phyloP scores from a whole-genome alignment of 169 alveolate species.

The Ichthyophthirius multifiliis region DNA sequence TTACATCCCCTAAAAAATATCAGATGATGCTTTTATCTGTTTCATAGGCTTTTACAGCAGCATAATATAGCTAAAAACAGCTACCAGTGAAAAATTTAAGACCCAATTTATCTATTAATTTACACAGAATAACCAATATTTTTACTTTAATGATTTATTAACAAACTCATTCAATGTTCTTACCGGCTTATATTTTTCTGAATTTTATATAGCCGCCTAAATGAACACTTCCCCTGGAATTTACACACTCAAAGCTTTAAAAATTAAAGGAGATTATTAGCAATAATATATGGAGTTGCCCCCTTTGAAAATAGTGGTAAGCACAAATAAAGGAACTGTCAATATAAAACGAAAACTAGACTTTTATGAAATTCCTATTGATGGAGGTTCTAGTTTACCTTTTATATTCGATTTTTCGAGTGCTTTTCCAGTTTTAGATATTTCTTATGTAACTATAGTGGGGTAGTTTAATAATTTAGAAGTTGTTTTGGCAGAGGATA shows the following conservation, averaged over 20 bases:
- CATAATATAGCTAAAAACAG: background rate
- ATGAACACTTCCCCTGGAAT: background rate
- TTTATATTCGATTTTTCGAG: background rate
- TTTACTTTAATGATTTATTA: background rate
- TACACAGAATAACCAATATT: background rate
- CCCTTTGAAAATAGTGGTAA: background rate
- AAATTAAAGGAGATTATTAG: background rate
- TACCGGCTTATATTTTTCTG: background rate
- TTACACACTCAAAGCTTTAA: background rate
- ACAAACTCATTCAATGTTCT: background rate
- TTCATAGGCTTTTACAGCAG: background rate
- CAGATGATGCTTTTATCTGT: background rate
- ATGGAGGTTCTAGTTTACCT: background rate
- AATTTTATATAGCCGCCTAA: background rate
- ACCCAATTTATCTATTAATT: background rate
- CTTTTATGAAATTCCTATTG: background rate
- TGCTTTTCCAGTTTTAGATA: background rate
- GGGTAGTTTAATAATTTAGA: no score
- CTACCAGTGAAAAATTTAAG: background rate
- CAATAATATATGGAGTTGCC: constrained; percentile 3
- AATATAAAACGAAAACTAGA: background rate
- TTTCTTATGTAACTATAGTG: background rate
- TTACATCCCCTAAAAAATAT: no score
- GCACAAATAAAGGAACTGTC: background rate
- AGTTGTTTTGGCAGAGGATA: background rate